Evolutionary conservation across 75 land plant genomes (phyloP), one percentile per base, ranked within the genome.

Genomic region (Adiantum capillusveneris): DNA sequence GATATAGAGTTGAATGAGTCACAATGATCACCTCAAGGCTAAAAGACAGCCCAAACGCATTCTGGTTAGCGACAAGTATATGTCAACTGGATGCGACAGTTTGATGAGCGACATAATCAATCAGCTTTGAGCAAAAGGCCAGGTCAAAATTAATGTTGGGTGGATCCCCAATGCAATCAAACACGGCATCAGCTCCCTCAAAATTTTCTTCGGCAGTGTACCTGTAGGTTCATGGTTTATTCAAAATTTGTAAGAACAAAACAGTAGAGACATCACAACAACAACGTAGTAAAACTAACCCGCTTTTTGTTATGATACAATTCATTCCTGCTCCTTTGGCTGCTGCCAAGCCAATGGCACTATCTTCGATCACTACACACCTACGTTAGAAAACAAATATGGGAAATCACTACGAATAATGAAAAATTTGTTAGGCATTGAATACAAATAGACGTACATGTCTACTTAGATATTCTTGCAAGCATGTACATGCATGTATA

Each of bases 261-360:
- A 0, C 30, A n/a, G n/a, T n/a, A n/a, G n/a, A n/a, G n/a, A n/a
- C n/a, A n/a, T n/a, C n/a, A n/a, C n/a, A n/a, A n/a, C n/a, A n/a
- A n/a, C n/a, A n/a, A n/a, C n/a, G n/a, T n/a, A n/a, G n/a, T n/a
- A n/a, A 31, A 30, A 62, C 68, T 70, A 51, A 84, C 86, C 97
- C 95, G 66, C 98, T 93, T 69, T 88, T 93, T 37, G 98, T 93
- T 45, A 93, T 79, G 28, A 93, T 85, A 39, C 98, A 93, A 65
- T 64, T 81, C 98, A 93, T 93, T 29, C 90, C 95, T 31, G 98
- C 95, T 62, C 90, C 95, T 66, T 89, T 93, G 12, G 98, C 90
- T 42, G 98, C 98, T 34, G 84, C 67, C 56, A 93, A 81, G 6
- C 98, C 95, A 57, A 93, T 93, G 21, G 73, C 85, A 62, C 98